Base-by-base conservation (phyloP, 2,329 filamentous ascomycete genomes). In the Fusarium nodosum region DNA sequence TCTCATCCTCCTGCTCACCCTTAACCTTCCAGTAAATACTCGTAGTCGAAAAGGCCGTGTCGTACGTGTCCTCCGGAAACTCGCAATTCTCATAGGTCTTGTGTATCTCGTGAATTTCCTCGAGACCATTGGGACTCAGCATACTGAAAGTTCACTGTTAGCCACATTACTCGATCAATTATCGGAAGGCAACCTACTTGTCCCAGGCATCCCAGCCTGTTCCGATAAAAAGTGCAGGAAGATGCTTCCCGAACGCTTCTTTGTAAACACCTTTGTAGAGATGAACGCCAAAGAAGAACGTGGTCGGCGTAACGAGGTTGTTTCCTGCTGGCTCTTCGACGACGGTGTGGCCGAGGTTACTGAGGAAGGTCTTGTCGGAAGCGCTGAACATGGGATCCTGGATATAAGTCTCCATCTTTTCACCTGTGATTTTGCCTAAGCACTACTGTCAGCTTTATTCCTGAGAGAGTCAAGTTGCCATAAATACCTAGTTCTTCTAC, bases 201-300 rank as follows among this genome's bases (percentile, higher is more conserved):
- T 87, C 82, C 84, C 86, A 88, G 2, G 81, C 79, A 11, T 82
- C 78, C 73, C 82, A 84, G 0, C 81, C 79, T 0, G 86, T 90
- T 0, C 89, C 90, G 16, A 92, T 81, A 15, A 89, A 86, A 3
- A 90, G 72, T 1, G 79, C 82, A 0, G 90, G 89, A 2, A 82
- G 69, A 1, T 77, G 67, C 0, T 77, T 73, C 3, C 79, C 71
- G 3, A 92, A 77, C 0, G 88, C 82, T 8, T 81, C 75, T 24
- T 84, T 79, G 51, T 88, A 92, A 41, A 86, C 82, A 38, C 78
- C 81, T 24, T 79, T 81, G 59, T 88, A 88, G 60, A 89, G 82
- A 52, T 91, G 90, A 0, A 91, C 82, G 2, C 87, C 89, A 67
- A 87, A 92, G 3, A 91, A 80, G 2, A 93, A 74, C 0, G 87